Base-by-base conservation (phyloP, 768 basidiomycete genomes). In the Termitomyces titanicus region DNA sequence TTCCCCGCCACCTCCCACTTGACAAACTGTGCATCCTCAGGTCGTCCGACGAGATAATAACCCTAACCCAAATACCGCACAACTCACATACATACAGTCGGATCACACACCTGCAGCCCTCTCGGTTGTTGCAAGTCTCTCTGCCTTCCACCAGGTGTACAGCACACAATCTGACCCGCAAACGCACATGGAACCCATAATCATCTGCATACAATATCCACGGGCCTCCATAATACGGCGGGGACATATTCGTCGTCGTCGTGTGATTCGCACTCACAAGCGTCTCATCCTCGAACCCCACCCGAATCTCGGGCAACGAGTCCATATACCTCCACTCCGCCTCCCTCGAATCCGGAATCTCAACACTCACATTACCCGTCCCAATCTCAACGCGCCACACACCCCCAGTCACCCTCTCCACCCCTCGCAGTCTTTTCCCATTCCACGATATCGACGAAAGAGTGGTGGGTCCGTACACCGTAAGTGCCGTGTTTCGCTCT, bases 151-250 rank as follows among this genome's bases (percentile, higher is more conserved):
- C 60, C 60, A 8, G 60, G 60, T 7, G 60, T 61, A 37, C 60
- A 61, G 24, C 60, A 61, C 11, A 61, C 60, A 34, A 61, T 35
- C n/a, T 61, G 60, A 9, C 60, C 60, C 13, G 60, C 60, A 18
- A 61, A 39, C 60, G 24, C 15, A 58, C 60, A 25, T 61, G 60
- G 54, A 58, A 61, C 10, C 60, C 60, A 34, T 61, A 61, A 29
- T 61, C 60, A 33, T 61, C 60, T 3, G 60, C 60, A 40, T 61
- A 61, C 10, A 61, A 52, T 3, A 61, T 53, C 60, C 60, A 61
- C 5, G 57, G 60, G 9, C 60, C 60, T 5, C 60, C 60, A 37
- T 61, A 61, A 18, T 58, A 61, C 13, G 60, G 52, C 5, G 54
- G 54, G 48, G 58, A 61, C 13, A 31, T 42, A 35, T 40, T 61